Evolutionary conservation across 495 filamentous ascomycete species (phyloP).

Genomic region (Podospora bellae-mahoneyi): DNA sequence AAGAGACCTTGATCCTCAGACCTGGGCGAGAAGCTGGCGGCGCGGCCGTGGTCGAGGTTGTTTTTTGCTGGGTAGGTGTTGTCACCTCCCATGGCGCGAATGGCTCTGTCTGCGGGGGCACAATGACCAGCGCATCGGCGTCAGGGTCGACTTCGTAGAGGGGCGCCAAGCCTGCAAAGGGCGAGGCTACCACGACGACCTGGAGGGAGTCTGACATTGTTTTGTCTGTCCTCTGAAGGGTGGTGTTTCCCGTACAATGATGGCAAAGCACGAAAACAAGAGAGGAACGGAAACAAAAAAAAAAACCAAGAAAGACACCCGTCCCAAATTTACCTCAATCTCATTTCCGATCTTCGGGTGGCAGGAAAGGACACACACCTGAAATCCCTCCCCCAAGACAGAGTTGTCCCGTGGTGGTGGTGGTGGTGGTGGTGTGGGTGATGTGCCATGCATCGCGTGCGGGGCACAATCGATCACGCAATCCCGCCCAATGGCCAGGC

Average conservation of each 20-base stretch:
- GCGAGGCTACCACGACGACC: conserved; percentile 25
- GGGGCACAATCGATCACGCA: conserved; percentile 24
- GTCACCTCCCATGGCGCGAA: conserved; percentile 20
- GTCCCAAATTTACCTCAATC: neutral
- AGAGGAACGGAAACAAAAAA: neutral
- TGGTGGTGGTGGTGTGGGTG: neutral
- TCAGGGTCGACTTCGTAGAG: conserved; percentile 35
- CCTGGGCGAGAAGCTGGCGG: conserved; percentile 15
- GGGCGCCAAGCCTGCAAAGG: conserved; percentile 29
- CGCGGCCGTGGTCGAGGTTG: conserved; percentile 5
- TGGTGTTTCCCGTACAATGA: neutral
- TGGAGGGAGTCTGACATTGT: conserved; percentile 24
- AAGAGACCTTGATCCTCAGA: conserved; percentile 47
- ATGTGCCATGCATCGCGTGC: conserved; percentile 17
- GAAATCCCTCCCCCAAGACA: neutral
- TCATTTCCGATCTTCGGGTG: neutral
- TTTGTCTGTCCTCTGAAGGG: neutral
- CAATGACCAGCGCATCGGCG: conserved; percentile 32
- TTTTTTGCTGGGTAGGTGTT: neutral
- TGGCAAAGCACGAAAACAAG: neutral
- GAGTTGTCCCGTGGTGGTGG: neutral
- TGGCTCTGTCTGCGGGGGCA: conserved; percentile 15
- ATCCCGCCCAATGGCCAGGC: conserved; percentile 5
- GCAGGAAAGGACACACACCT: neutral
- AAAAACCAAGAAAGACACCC: neutral